Evolutionary conservation across 2,329 filamentous ascomycete species (phyloP), one percentile per base, ranked within the genome.

Genomic region (Epichloe bromicola): DNA sequence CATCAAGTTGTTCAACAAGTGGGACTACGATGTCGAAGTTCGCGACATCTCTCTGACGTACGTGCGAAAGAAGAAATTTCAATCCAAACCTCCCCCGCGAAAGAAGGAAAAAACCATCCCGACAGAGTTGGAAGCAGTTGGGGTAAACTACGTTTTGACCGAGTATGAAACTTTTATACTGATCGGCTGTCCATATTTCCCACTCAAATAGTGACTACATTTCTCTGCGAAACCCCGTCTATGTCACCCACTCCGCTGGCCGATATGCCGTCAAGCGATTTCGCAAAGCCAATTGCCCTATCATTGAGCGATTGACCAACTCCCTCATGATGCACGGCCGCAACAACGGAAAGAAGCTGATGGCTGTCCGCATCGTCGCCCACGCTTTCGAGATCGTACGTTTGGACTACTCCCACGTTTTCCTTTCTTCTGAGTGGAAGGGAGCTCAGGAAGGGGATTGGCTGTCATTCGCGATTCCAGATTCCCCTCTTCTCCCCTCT

Each of bases 311-410:
- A 74, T 85, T 98, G 67, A 98, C 93, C 82, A 98, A 98, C 87
- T 97, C 93, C 55, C 85, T 98, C 73, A 98, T 98, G 94, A 97
- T 97, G 91, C 95, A 98, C 85, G 93, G 93, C 76, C 93, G 93
- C 78, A 98, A 98, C 88, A 98, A 96, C 87, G 93, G 93, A 77
- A 98, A 98, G 87, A 98, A 98, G 88, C 85, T 97, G 71, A 96
- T 95, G 90, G 94, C 93, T 71, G 91, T 97, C 74, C 89, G 93
- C 77, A 98, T 98, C 65, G 90, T 98, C 67, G 90, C 90, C 65
- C 93, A 98, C 82, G 76, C 91, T 67, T 98, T 98, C 77, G 94
- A 98, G 82, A 98, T 98, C 73, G 91, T 96, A 85, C 74, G 88
- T 86, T 59, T 48, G 49, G 8, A 23, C 36, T 20, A 38, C 7